phyloP scores from a whole-genome alignment of 805 yeast species.

The Debaryomyces prosopidis region DNA sequence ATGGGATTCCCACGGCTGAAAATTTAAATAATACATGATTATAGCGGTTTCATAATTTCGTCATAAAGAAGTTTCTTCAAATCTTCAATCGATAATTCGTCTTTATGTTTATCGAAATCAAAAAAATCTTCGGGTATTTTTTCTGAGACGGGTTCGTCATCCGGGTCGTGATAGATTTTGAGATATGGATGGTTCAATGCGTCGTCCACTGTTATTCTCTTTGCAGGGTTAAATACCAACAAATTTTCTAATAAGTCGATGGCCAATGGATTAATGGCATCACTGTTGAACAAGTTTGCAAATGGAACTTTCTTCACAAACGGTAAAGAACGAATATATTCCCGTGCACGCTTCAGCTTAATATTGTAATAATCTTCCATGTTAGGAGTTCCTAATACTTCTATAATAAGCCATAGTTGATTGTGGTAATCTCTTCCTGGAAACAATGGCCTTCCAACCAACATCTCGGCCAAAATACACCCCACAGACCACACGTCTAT shows the following conservation, averaged over 20 bases:
- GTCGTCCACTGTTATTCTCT: conserved; percentile 72
- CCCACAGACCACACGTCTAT: conserved; percentile 98
- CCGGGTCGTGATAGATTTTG: conserved; percentile 88
- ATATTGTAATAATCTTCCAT: conserved; percentile 75
- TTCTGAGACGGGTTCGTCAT: conserved; percentile 85
- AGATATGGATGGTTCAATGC: conserved; percentile 87
- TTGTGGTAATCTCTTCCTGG: conserved; percentile 95
- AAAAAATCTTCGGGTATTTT: conserved; percentile 86
- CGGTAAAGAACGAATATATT: conserved; percentile 81
- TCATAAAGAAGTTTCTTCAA: conserved; percentile 75
- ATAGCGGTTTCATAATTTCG: conserved; percentile 69
- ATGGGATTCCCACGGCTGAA: no score
- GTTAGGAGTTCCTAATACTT: conserved; percentile 84
- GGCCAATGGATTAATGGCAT: conserved; percentile 40
- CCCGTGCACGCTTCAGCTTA: conserved; percentile 81
- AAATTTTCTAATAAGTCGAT: conserved; percentile 64
- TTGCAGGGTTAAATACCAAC: conserved; percentile 69
- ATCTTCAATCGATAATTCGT: conserved; percentile 72
- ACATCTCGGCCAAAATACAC: conserved; percentile 89
- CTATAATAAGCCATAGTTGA: conserved; percentile 82
- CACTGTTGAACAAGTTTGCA: conserved; percentile 34
- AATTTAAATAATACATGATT: background rate
- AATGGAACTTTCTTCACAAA: conserved; percentile 63
- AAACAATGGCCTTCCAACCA: conserved; percentile 82
- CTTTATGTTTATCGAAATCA: conserved; percentile 83